Base-by-base conservation (phyloP, 306 rosid species). In the Inga oerstediana region DNA sequence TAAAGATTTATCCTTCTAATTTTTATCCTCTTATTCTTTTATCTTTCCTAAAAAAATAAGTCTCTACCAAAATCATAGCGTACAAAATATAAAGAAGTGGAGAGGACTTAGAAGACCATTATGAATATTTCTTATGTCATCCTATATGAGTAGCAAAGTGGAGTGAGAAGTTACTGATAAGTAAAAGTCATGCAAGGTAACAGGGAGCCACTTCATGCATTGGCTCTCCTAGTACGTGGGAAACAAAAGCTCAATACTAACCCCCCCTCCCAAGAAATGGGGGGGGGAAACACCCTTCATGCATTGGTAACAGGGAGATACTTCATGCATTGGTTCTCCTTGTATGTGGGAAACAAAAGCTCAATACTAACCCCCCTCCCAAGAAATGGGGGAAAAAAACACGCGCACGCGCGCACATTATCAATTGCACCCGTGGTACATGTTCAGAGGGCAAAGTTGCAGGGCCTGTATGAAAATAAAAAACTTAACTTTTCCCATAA, bases 331-430 rank as follows among this genome's bases (percentile, higher is more conserved):
- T 7, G 27, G 64, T 4, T 56, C 64, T 56, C 64, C 64, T 56
- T 56, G 4, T 56, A 56, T 58, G 65, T 58, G 5, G 24, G 32
- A 12, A n/a, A 58, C 11, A 58, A 58, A 20, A 20, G 65, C 32
- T 58, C 65, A 58, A 58, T 56, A 58, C 32, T 30, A 52, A 5
- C 24, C 11, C 11, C 4, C 27, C 11, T 15, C 62, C 62, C 24
- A 19, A 2, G 8, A 1, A 17, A 1, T 8, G 0, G 8, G 1
- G 20, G 1, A 6, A 0, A 16, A 6, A 19, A 2, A 52, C 3
- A 49, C 3, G 5, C 10, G 13, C 1, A 0, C 1, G 13, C 1
- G 1, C 1, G 3, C n/a, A 5, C n/a, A 15, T 16, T 51, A 51
- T 51, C 58, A 58, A 58, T 58, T 20, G 64, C 64, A 8, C 27